Percentiles rank a stretch among this genome's conserved stretches.
Conservation (phyloP, 2,329 filamentous ascomycete genomes). For the Clarireedia paspali region DNA sequence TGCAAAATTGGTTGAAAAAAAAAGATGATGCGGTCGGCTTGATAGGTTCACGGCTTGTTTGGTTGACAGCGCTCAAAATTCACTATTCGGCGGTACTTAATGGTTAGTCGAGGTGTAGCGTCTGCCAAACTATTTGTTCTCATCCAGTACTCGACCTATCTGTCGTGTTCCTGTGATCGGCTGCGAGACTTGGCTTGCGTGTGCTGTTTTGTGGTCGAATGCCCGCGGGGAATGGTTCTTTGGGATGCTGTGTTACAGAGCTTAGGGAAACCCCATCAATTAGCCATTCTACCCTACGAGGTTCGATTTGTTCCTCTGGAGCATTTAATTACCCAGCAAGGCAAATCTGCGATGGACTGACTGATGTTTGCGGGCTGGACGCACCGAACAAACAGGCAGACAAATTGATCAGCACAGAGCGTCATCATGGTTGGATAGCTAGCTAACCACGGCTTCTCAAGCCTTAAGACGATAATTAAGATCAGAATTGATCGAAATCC, state of each 20-base stretch:
- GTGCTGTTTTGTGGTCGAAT: background rate
- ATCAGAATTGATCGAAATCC: background rate
- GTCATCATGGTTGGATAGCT: slow-evolving; percentile 1
- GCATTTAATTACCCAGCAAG: too few relatives aligned
- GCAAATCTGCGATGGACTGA: too few relatives aligned
- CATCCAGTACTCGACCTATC: background rate
- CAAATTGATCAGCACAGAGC: background rate
- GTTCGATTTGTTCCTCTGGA: too few relatives aligned
- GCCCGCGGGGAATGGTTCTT: too few relatives aligned
- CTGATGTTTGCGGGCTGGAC: background rate
- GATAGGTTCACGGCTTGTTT: background rate
- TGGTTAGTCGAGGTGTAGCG: too few relatives aligned
- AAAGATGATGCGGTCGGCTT: slow-evolving; percentile 1
- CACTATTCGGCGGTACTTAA: too few relatives aligned
- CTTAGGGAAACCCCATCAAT: too few relatives aligned
- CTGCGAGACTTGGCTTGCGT: background rate
- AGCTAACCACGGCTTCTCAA: background rate
- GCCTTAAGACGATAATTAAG: background rate
- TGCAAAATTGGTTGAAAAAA: background rate
- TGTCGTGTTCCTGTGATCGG: background rate
- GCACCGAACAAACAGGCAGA: background rate
- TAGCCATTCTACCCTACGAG: too few relatives aligned
- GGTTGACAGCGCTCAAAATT: too few relatives aligned
- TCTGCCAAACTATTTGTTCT: too few relatives aligned
- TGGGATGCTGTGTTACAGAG: too few relatives aligned